Evolutionary conservation across 148 eudicot genomes (phyloP).

Genomic region (Cornus florida): DNA sequence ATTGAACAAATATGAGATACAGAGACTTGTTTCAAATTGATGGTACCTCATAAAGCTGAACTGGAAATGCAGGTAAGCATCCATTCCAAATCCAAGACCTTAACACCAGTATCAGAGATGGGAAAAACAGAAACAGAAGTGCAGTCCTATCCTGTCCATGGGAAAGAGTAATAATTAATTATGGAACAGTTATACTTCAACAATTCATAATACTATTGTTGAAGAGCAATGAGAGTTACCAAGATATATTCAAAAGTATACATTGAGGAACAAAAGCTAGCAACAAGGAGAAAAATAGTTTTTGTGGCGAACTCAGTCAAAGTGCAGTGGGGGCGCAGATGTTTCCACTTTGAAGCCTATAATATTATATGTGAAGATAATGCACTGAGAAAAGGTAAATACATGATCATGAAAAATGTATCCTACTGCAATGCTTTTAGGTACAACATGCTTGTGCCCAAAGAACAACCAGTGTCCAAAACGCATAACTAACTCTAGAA

Average conservation of each 20-base stretch:
- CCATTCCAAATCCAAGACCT: constrained; percentile 77
- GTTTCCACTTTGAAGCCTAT: no score
- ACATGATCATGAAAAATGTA: not conserved
- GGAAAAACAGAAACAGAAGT: constrained; percentile 77
- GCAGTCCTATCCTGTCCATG: constrained; percentile 89
- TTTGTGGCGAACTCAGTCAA: no score
- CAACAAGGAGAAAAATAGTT: not conserved
- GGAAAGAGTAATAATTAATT: not conserved
- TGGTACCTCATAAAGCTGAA: constrained; percentile 86
- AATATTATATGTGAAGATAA: no score
- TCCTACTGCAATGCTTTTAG: not conserved
- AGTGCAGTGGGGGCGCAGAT: no score
- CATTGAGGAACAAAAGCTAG: not conserved
- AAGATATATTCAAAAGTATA: not conserved
- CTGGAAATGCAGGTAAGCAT: constrained; percentile 96
- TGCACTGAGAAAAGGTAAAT: not conserved
- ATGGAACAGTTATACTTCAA: not conserved
- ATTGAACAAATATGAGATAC: not conserved
- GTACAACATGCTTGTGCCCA: not conserved
- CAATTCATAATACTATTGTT: not conserved
- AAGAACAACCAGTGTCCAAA: not conserved
- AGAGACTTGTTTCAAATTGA: not conserved
- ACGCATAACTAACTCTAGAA: not conserved
- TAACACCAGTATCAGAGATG: constrained; percentile 58
- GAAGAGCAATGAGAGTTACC: not conserved